Conservation (phyloP, 495 filamentous ascomycete genomes). For the Penicillium taxi region DNA sequence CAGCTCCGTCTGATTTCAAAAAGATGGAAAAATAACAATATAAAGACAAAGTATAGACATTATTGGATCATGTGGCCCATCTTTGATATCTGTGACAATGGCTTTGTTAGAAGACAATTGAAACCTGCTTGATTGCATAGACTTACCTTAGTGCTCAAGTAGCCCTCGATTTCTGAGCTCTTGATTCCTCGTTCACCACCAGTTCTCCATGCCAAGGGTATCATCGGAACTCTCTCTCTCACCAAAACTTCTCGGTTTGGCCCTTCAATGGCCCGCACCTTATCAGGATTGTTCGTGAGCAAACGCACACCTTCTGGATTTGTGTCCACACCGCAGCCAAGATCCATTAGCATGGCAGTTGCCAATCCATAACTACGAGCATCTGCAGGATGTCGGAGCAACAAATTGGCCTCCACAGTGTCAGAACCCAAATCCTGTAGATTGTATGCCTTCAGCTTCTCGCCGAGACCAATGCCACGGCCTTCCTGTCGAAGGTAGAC, state of each 20-base stretch:
- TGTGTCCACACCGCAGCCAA: conserved; percentile 56
- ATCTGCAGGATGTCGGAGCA: conserved; percentile 89
- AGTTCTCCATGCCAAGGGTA: conserved; percentile 85
- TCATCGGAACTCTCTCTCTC: conserved; percentile 86
- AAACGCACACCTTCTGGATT: conserved; percentile 64
- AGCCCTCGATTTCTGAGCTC: conserved; percentile 83
- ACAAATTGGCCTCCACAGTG: conserved; percentile 90
- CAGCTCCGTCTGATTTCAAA: conserved; percentile 4
- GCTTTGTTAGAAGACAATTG: conserved; percentile 1
- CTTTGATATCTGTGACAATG: conserved; percentile 49
- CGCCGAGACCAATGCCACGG: conserved; percentile 84
- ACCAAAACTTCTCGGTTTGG: conserved; percentile 80
- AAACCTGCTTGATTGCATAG: background rate
- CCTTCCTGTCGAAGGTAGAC: conserved; percentile 95
- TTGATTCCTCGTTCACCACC: conserved; percentile 73
- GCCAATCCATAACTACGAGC: conserved; percentile 89
- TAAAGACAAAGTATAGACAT: conserved; percentile 4
- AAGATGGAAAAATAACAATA: conserved; percentile 3
- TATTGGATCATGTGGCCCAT: conserved; percentile 62
- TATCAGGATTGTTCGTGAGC: conserved; percentile 97
- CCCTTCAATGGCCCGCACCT: conserved; percentile 89
- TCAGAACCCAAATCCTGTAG: conserved; percentile 91
- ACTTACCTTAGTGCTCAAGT: conserved; percentile 83
- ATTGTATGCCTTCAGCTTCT: conserved; percentile 98
- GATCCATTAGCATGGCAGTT: conserved; percentile 84